phyloP scores from a whole-genome alignment of 345 rosid genomes.

The Salix dunnii region DNA sequence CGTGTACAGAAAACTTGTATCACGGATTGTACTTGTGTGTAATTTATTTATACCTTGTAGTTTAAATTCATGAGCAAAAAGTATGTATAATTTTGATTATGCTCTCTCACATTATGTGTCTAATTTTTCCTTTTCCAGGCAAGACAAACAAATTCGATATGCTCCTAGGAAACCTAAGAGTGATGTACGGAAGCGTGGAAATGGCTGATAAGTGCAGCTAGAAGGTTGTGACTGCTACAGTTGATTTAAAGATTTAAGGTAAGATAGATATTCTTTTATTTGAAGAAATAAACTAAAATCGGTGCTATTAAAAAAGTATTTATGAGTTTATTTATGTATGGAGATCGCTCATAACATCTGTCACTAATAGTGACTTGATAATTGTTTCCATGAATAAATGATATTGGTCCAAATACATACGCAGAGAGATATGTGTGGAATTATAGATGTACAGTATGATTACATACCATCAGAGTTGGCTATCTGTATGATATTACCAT shows the following conservation, averaged over 20 bases:
- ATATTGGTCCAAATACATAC: too few species aligned
- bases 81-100: neutral
- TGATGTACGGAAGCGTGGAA: slow-evolving; percentile 29
- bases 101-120: neutral
- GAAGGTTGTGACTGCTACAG: slow-evolving; percentile 25
- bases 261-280: neutral
- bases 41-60: neutral
- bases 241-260: slow-evolving; percentile 11
- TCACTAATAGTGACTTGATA: too few species aligned
- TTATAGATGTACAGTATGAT: too few species aligned
- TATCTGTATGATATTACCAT: too few species aligned
- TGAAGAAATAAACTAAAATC: neutral
- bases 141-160: slow-evolving; percentile 27
- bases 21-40: neutral
- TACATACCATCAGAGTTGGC: too few species aligned
- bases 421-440: too few species aligned
- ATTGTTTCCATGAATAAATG: too few species aligned
- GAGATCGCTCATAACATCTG: neutral
- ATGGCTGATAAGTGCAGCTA: slow-evolving; percentile 23
- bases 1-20: neutral
- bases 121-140: slow-evolving; percentile 23
- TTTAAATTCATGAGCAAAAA: neutral
- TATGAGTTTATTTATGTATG: neutral
- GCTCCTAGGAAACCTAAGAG: slow-evolving; percentile 28
- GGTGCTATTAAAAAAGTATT: neutral